Conservation (phyloP, 805 yeast genomes). For the Candida chauliodis region DNA sequence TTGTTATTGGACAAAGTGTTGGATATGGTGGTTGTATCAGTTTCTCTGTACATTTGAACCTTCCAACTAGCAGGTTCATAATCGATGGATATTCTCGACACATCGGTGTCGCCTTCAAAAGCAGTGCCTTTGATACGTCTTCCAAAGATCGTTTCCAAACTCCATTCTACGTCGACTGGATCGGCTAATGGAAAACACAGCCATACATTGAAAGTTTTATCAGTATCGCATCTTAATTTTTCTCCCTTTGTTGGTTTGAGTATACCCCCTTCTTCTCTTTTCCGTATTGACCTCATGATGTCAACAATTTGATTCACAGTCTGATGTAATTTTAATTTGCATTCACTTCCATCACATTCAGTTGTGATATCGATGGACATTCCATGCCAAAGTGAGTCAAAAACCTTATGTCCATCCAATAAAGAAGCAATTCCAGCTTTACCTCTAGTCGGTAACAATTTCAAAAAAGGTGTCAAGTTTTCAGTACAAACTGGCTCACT, state of each 20-base stretch:
- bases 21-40: constrained; percentile 9
- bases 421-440: constrained; percentile 82
- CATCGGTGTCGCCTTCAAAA: constrained; percentile 41
- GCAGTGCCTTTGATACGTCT: constrained; percentile 61
- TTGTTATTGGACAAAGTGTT: constrained; percentile 10
- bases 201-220: constrained; percentile 56
- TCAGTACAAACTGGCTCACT: constrained; percentile 96
- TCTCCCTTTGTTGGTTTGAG: constrained; percentile 77
- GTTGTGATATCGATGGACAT: constrained; percentile 81
- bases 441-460: constrained; percentile 87
- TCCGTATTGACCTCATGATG: constrained; percentile 62
- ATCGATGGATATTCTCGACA: constrained; percentile 42
- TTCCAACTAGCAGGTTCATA: constrained; percentile 10
- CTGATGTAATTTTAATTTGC: constrained; percentile 58
- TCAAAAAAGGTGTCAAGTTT: constrained; percentile 89
- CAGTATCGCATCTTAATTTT: constrained; percentile 67
- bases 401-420: constrained; percentile 85
- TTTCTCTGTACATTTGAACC: constrained; percentile 6
- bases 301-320: constrained; percentile 70
- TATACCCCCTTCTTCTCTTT: constrained; percentile 57
- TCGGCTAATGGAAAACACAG: constrained; percentile 78
- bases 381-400: constrained; percentile 91
- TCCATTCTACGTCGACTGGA: constrained; percentile 44
- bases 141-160: constrained; percentile 68
- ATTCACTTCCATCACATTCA: constrained; percentile 41